Evolutionary conservation across 148 eudicot genomes (phyloP).

Genomic region (Camellia sinensis): DNA sequence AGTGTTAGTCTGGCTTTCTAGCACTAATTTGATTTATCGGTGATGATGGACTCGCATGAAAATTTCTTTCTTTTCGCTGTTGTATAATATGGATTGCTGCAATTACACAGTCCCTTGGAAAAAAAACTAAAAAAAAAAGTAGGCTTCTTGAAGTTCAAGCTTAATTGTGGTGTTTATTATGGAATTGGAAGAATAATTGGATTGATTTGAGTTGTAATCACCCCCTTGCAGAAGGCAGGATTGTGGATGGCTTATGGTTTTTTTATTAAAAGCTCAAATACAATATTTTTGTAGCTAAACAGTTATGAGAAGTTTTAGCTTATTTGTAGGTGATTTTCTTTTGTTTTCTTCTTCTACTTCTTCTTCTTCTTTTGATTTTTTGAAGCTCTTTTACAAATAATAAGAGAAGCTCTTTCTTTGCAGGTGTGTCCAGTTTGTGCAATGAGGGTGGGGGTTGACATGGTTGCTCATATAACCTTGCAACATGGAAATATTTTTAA

Average conservation of each 20-base stretch:
- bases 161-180: background rate
- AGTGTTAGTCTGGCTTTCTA: background rate
- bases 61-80: background rate
- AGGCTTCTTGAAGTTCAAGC: background rate
- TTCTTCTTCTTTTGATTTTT: background rate
- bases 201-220: background rate
- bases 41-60: background rate
- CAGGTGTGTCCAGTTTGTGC: slow-evolving; percentile 98
- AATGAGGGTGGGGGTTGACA: slow-evolving; percentile 82
- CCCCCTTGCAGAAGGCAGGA: background rate
- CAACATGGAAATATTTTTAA: slow-evolving; percentile 88
- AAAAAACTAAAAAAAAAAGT: background rate
- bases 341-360: background rate
- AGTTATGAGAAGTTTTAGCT: background rate
- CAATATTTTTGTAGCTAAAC: background rate
- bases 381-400: background rate
- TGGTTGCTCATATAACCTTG: slow-evolving; percentile 94
- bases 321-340: background rate
- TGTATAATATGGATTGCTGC: background rate
- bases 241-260: background rate
- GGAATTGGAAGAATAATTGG: background rate
- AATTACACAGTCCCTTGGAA: background rate
- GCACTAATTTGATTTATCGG: background rate
- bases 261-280: background rate
- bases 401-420: slow-evolving; percentile 21